Evolutionary conservation across 2,329 filamentous ascomycete species (phyloP), one percentile per base, ranked within the genome.

Genomic region (Drechslera avenae): DNA sequence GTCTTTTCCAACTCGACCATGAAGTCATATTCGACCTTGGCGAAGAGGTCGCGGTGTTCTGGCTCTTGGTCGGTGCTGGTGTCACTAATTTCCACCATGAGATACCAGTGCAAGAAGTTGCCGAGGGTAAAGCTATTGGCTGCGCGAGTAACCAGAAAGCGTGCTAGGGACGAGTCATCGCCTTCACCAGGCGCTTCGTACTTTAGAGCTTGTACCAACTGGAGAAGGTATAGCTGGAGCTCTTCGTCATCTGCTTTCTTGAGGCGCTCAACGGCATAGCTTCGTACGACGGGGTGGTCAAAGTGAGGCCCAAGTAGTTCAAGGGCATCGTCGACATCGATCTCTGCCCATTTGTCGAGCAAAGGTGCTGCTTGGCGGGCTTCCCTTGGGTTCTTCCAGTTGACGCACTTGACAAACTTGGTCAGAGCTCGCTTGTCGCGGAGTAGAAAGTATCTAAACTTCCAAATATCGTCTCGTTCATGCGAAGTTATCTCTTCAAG

Each of bases 21-120:
- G 73, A 97, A 99, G 67, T 97, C 91, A 66, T 91, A 99, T 52
- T 94, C 92, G 7, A 99, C 90, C 63, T 93, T 91, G 21, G 90
- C 88, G 73, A 96, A 99, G 14, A 97, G 85, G 56, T 90, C 89
- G 37, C 90, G 88, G 67, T 93, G 88, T 49, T 87, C 85, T 4
- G 84, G 80, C 17, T 86, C 82, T 62, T 92, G 90, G 35, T 91
- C 88, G 3, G 86, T 85, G 59, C 88, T 91, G 32, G 76, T 74
- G 70, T 97, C 93, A 62, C 95, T 91, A 62, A 92, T 95, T 75
- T 99, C 95, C 1, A 99, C 94, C 86, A 97, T 97, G 2, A 99
- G 81, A 73, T 97, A 99, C 94, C 94, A 99, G 72, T 97, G 90
- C 46, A 99, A 85, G 75, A 95, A 96, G 70, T 96, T 99, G 23